phyloP scores from a whole-genome alignment of 805 yeast genomes.

The Ogataea siamensis region DNA sequence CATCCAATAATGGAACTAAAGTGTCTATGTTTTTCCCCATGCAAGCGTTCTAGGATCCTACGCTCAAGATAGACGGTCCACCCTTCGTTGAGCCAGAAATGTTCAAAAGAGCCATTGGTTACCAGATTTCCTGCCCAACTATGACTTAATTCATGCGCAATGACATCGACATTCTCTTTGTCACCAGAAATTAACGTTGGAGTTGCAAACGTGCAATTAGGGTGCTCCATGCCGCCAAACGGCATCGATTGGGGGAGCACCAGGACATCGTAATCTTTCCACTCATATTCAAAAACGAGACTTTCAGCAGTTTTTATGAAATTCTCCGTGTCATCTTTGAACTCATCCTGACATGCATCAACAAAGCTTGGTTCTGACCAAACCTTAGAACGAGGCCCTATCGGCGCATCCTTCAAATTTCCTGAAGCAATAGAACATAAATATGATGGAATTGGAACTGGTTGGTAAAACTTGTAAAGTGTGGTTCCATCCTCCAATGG shows the following conservation, averaged over 20 bases:
- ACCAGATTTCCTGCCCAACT: constrained; percentile 92
- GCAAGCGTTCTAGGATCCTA: constrained; percentile 72
- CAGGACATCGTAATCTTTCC: constrained; percentile 79
- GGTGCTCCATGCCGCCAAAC: constrained; percentile 95
- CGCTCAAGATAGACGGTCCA: constrained; percentile 94
- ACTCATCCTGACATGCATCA: constrained; percentile 72
- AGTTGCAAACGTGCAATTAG: constrained; percentile 86
- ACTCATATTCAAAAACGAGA: constrained; percentile 74
- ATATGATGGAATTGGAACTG: constrained; percentile 83
- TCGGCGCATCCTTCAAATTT: constrained; percentile 58
- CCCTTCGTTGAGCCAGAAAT: constrained; percentile 93
- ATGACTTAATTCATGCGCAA: constrained; percentile 92
- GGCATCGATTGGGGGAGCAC: constrained; percentile 78
- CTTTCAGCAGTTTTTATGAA: constrained; percentile 78
- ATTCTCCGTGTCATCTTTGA: constrained; percentile 74
- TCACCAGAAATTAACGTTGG: constrained; percentile 86
- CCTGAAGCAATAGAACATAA: constrained; percentile 85
- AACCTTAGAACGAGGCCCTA: constrained; percentile 86
- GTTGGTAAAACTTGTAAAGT: constrained; percentile 58
- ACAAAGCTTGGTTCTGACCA: constrained; percentile 74
- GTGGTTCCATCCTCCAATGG: constrained; percentile 35
- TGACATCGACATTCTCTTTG: constrained; percentile 80
- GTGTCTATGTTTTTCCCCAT: constrained; percentile 76
- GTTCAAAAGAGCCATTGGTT: constrained; percentile 89
- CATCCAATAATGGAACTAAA: constrained; percentile 86